Evolutionary conservation across 2,329 filamentous ascomycete species (phyloP).

Genomic region (Botrytis deweyae): DNA sequence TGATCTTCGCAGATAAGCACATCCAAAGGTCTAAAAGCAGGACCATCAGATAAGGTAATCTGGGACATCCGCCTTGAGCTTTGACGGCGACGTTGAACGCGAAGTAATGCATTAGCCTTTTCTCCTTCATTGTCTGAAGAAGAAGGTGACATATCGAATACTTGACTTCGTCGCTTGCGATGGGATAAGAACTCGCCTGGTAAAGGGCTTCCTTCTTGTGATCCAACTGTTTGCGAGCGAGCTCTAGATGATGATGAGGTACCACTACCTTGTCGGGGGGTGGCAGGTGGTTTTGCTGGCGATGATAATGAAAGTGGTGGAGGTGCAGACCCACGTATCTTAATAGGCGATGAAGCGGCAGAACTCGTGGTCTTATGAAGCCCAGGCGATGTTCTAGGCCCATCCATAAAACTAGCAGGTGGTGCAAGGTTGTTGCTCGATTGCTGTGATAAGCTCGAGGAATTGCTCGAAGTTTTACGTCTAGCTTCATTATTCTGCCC

Average conservation of each 20-base stretch:
- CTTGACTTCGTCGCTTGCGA: constrained; percentile 87
- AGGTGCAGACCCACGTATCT: constrained; percentile 49
- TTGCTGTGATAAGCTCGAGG: constrained; percentile 79
- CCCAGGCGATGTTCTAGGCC: constrained; percentile 60
- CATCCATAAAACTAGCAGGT: constrained; percentile 69
- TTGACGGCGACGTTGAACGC: constrained; percentile 91
- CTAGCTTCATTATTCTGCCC: constrained; percentile 74
- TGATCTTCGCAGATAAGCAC: constrained; percentile 97
- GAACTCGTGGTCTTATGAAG: constrained; percentile 59
- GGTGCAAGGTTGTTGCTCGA: constrained; percentile 64
- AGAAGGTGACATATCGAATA: constrained; percentile 94
- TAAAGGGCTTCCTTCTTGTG: constrained; percentile 80
- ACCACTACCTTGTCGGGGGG: constrained; percentile 60
- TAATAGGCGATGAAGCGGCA: constrained; percentile 56
- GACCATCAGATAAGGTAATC: constrained; percentile 79
- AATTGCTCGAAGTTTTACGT: constrained; percentile 88
- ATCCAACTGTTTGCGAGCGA: constrained; percentile 88
- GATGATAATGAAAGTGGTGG: constrained; percentile 52
- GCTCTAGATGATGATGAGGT: constrained; percentile 61
- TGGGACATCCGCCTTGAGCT: constrained; percentile 93
- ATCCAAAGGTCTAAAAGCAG: constrained; percentile 85
- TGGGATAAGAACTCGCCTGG: constrained; percentile 68
- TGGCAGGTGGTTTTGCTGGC: constrained; percentile 58
- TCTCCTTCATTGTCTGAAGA: constrained; percentile 97
- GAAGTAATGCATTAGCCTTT: constrained; percentile 83